These are phyloP conservation scores for Amauroascus niger DNA, from an alignment of 2,329 filamentous ascomycete genomes.

Conservation along the genomic window DNA sequence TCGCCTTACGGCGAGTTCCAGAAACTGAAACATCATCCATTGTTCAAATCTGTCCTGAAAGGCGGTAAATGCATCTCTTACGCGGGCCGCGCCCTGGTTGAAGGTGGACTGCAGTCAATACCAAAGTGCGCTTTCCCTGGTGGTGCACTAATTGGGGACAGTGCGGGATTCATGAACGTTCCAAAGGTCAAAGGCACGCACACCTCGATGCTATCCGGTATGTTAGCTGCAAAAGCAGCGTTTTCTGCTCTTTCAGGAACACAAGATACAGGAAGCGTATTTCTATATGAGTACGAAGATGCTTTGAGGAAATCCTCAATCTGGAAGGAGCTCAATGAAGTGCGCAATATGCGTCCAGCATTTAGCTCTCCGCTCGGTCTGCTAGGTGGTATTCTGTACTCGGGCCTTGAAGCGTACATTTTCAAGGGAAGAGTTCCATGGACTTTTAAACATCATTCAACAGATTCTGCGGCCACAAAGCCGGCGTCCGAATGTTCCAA, in stretches of 20 bases:
- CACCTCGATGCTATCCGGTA: conserved; percentile 94
- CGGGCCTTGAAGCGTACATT: conserved; percentile 80
- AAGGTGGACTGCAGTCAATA: conserved; percentile 95
- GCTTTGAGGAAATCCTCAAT: conserved; percentile 74
- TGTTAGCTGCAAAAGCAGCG: conserved; percentile 87
- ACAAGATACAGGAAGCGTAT: conserved; percentile 58
- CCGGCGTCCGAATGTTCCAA: conserved; percentile 67
- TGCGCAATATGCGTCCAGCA: conserved; percentile 93
- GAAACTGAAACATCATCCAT: conserved; percentile 95
- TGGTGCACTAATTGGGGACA: conserved; percentile 89
- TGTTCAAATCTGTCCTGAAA: conserved; percentile 77
- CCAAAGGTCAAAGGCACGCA: conserved; percentile 98
- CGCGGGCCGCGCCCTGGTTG: conserved; percentile 78
- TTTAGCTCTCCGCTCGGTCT: conserved; percentile 83
- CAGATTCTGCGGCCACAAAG: conserved; percentile 71
- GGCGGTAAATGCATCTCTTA: conserved; percentile 97
- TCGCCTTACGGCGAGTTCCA: conserved; percentile 95
- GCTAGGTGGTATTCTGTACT: conserved; percentile 85
- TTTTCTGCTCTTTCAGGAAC: conserved; percentile 59
- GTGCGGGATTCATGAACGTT: conserved; percentile 91
- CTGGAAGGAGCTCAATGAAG: conserved; percentile 88
- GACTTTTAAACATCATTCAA: conserved; percentile 76
- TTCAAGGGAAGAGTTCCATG: conserved; percentile 79
- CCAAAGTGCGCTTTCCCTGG: conserved; percentile 95
- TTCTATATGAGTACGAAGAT: conserved; percentile 91